Evolutionary conservation across 23 red algal genomes (phyloP).

Genomic region (Cyanidiococcus yangmingshanensis): DNA sequence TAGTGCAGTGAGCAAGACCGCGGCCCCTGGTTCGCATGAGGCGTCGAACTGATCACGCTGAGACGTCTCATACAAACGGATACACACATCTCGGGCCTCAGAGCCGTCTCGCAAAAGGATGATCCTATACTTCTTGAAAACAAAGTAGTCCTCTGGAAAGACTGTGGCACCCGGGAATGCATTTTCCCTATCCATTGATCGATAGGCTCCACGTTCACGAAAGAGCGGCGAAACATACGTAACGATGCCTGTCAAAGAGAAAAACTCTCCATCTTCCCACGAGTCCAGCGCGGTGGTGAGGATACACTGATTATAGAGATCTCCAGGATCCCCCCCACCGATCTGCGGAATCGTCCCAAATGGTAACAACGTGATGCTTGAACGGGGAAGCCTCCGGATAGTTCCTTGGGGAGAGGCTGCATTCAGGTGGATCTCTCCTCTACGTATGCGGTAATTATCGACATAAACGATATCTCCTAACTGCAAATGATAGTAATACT

Average conservation of each 20-base stretch:
- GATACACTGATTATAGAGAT: neutral
- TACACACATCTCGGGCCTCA: neutral
- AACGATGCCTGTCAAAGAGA: neutral
- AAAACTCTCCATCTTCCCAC: neutral
- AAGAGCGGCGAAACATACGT: conserved; percentile 4
- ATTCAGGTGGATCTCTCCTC: conserved; percentile 12
- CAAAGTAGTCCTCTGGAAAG: neutral
- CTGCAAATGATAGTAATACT: neutral
- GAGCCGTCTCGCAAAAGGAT: neutral
- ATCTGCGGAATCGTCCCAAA: neutral
- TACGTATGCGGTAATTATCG: neutral
- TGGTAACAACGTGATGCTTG: too few species aligned
- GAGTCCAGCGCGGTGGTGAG: neutral
- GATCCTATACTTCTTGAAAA: conserved; percentile 16
- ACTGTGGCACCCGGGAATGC: neutral
- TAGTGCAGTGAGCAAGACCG: neutral
- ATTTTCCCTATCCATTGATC: neutral
- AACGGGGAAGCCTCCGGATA: neutral
- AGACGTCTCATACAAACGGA: conserved; percentile 1
- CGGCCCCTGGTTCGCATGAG: neutral
- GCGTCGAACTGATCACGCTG: conserved; percentile 4
- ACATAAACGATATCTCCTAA: neutral
- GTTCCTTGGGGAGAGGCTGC: conserved; percentile 4
- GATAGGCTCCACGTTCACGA: neutral
- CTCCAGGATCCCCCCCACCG: neutral